Base-by-base conservation (phyloP, 2,329 filamentous ascomycete genomes). In the Coniella lustricola region DNA sequence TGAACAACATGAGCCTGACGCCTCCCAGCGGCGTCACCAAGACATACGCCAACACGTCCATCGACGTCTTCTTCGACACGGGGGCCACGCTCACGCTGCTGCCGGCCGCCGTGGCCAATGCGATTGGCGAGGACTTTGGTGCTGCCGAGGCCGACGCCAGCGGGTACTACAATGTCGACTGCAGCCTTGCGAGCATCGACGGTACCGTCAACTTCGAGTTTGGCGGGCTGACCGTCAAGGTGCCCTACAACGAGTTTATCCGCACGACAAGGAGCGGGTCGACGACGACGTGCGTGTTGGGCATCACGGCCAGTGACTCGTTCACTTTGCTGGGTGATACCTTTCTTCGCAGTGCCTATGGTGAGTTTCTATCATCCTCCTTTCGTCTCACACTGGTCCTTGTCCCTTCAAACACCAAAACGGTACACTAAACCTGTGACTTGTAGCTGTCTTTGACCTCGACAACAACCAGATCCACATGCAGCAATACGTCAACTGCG, bases 61-160 rank as follows among this genome's bases (percentile, higher is more conserved):
- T 73, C 55, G 70, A 79, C 12, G 82, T 85, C 10, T 80, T 88
- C 46, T 73, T 88, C 37, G 85, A 89, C 65, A 85, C 80, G 21
- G 85, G 85, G 7, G 82, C 81, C 20, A 86, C 81, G 13, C 70
- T 87, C 57, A 84, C 78, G 43, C 77, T 87, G 47, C 69, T 89
- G 2, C 85, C 85, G 1, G 66, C 76, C 48, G 60, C 62, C 17
- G 64, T 87, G 29, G 75, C 75, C 36, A 57, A 64, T n/a, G 54
- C 58, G 36, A 72, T 82, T 29, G 73, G 73, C 17, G 57, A 62
- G 18, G 72, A 76, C 54, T 73, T 81, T 46, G 74, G 72, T 10
- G 68, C 69, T 3, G 49, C 60, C 0, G 57, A 58, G 1, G 56
- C 64, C 42, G 68, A 69, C 54, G 47, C 51, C 40, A 67, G 65